Evolutionary conservation across 148 eudicot species (phyloP).

Genomic region (Simmondsia chinensis): DNA sequence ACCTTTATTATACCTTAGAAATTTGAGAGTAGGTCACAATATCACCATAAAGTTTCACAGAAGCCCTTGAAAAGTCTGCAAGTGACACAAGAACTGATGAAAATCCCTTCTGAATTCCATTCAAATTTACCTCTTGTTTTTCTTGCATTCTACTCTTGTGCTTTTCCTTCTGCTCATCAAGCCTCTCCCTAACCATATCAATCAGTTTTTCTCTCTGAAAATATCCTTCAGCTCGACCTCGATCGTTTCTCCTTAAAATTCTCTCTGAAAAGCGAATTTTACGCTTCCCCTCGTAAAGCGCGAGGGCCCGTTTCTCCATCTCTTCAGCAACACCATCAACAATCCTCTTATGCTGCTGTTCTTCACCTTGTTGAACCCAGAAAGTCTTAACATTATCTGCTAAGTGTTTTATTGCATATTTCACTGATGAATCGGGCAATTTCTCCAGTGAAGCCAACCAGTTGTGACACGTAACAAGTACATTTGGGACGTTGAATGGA

Average conservation of each 20-base stretch:
- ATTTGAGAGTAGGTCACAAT: slow-evolving; percentile 21
- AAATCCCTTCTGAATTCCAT: slow-evolving; percentile 36
- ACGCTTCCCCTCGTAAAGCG: slow-evolving; percentile 21
- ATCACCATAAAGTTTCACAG: slow-evolving; percentile 30
- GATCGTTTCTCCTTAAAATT: slow-evolving; percentile 2
- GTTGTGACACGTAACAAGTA: slow-evolving; percentile 22
- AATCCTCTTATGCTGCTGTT: slow-evolving; percentile 37
- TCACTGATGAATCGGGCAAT: slow-evolving; percentile 30
- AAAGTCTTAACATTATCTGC: slow-evolving; percentile 21
- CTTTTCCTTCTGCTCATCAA: slow-evolving; percentile 34
- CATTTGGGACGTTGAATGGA: slow-evolving; percentile 20
- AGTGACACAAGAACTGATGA: slow-evolving; percentile 39
- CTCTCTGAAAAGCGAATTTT: slow-evolving; percentile 10
- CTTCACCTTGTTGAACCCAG: slow-evolving; percentile 41
- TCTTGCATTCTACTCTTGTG: slow-evolving; percentile 20
- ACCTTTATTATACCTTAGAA: slow-evolving; percentile 8
- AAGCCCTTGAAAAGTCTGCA: slow-evolving; percentile 32
- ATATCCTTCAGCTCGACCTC: slow-evolving; percentile 16
- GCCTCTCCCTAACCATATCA: slow-evolving; percentile 20
- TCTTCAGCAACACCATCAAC: slow-evolving; percentile 31
- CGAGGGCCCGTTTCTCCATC: slow-evolving; percentile 17
- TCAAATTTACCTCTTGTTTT: slow-evolving; percentile 19
- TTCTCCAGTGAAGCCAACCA: slow-evolving; percentile 35
- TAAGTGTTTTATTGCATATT: slow-evolving; percentile 30
- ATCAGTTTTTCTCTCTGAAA: slow-evolving; percentile 21